Conservation (phyloP, 768 basidiomycete genomes). For the Lactarius tabidus region DNA sequence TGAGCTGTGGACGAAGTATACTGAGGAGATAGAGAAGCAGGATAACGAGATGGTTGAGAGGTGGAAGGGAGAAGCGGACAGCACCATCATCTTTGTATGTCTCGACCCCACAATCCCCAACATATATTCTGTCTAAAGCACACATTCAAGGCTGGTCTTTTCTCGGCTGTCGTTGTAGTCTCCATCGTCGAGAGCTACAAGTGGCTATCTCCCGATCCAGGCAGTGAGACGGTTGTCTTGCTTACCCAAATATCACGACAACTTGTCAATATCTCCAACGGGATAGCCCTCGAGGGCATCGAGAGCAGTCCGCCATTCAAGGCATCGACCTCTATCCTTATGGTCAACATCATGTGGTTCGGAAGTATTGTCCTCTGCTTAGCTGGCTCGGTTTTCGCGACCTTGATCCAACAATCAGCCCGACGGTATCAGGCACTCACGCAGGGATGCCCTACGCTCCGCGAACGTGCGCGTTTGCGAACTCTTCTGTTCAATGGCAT, state of each 20-base stretch:
- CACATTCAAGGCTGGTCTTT: conserved; percentile 16
- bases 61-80: too few relatives aligned
- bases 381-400: conserved; percentile 6
- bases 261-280: too few relatives aligned
- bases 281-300: too few relatives aligned
- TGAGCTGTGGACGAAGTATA: too few relatives aligned
- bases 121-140: neutral
- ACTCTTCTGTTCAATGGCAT: neutral
- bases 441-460: neutral
- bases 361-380: conserved; percentile 8
- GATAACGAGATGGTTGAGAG: too few relatives aligned
- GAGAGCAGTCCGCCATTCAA: neutral
- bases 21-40: too few relatives aligned
- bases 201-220: conserved; percentile 11
- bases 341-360: conserved; percentile 13
- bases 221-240: neutral
- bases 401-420: conserved; percentile 7
- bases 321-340: neutral
- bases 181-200: conserved; percentile 23
- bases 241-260: conserved; percentile 1
- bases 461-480: conserved; percentile 2
- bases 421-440: neutral
- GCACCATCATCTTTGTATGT: conserved; percentile 14
- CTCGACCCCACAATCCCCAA: too few relatives aligned
- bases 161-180: conserved; percentile 21